Conservation (phyloP, 441 rosid genomes). For the Theobroma grandiflorum region DNA sequence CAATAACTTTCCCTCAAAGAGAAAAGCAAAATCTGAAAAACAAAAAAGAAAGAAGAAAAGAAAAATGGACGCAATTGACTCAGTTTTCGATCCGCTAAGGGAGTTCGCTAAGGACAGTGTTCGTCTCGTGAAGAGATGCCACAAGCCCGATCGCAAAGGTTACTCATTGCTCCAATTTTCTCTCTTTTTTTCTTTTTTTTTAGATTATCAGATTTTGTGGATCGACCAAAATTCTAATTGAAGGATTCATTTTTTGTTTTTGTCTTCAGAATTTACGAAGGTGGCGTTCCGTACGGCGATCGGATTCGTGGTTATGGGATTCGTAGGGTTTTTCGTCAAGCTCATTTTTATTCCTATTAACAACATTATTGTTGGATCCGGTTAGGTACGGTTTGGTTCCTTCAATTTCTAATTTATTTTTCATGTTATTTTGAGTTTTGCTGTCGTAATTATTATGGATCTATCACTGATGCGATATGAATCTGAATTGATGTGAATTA, state of each 20-base stretch:
- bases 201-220: background rate
- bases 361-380: conserved; percentile 72
- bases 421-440: background rate
- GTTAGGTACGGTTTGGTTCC: conserved; percentile 35
- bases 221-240: conserved; percentile 4
- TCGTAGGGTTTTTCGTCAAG: conserved; percentile 76
- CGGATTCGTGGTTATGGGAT: conserved; percentile 80
- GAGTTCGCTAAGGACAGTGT: conserved; percentile 79
- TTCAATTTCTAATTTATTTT: background rate
- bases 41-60: background rate
- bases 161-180: background rate
- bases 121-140: conserved; percentile 79
- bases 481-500: background rate
- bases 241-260: background rate
- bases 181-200: background rate
- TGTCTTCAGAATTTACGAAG: conserved; percentile 60
- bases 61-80: conserved; percentile 68
- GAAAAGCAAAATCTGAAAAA: background rate
- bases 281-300: conserved; percentile 75
- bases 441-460: background rate
- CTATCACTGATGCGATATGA: background rate
- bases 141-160: conserved; percentile 86
- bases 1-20: background rate
- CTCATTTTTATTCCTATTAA: conserved; percentile 77
- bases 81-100: conserved; percentile 69